Percentiles rank a stretch among this genome's conserved stretches.
These are phyloP conservation scores for Citrus mangshanensis DNA, from an alignment of 345 rosid species.

Conservation along the genomic window DNA sequence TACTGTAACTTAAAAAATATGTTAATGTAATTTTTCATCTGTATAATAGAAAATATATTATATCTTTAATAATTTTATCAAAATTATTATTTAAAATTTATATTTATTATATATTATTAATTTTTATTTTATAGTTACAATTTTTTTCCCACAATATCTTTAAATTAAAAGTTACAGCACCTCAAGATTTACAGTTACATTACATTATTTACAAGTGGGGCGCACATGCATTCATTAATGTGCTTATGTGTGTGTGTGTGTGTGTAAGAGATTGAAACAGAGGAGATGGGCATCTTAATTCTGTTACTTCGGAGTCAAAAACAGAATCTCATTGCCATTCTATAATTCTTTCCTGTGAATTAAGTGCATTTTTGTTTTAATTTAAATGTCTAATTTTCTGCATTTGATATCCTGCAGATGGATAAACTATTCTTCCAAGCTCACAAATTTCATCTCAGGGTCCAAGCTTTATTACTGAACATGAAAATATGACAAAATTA, in stretches of 20 bases:
- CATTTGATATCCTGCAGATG: neutral
- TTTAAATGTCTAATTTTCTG: neutral
- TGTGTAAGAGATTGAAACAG: neutral
- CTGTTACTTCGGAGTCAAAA: neutral
- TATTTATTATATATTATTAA: too few species aligned
- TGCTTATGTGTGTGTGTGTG: neutral
- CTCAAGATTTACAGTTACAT: neutral
- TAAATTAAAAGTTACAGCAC: too few species aligned
- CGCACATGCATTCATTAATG: neutral
- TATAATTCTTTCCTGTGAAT: neutral
- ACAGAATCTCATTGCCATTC: neutral
- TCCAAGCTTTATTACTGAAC: neutral
- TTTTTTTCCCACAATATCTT: too few species aligned
- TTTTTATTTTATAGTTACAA: too few species aligned
- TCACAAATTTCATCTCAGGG: neutral
- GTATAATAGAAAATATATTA: too few species aligned
- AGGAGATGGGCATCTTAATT: neutral
- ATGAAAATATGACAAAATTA: neutral
- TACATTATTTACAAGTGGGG: too few species aligned
- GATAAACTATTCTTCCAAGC: neutral
- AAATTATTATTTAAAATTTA: too few species aligned
- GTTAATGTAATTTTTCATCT: too few species aligned
- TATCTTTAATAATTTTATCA: too few species aligned
- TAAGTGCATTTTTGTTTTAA: neutral
- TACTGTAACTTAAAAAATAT: rapidly evolving